Evolutionary conservation across 805 yeast genomes (phyloP).

Genomic region (Hanseniaspora singularis): DNA sequence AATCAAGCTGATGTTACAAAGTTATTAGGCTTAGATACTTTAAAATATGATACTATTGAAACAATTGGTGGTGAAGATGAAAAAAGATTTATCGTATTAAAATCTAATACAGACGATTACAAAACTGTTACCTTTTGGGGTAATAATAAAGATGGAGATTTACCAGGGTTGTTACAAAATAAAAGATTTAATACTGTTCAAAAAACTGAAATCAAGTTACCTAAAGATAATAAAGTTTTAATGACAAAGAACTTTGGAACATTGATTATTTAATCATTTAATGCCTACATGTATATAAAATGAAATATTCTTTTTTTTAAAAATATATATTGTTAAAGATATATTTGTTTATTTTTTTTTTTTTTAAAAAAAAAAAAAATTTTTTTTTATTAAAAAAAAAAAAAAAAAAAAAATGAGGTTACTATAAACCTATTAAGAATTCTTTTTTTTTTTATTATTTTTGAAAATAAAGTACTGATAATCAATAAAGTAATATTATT

Average conservation of each 20-base stretch:
- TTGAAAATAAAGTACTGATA: background rate
- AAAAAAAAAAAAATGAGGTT: too few species aligned
- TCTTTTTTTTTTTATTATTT: background rate
- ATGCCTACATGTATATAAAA: too few species aligned
- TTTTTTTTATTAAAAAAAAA: too few species aligned
- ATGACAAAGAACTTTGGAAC: conserved; percentile 8
- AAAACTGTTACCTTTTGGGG: conserved; percentile 60
- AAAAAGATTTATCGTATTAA: conserved; percentile 38
- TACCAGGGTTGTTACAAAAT: conserved; percentile 37
- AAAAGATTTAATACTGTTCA: conserved; percentile 33
- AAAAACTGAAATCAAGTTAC: conserved; percentile 1
- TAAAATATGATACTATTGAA: conserved; percentile 33
- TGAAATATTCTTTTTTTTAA: too few species aligned
- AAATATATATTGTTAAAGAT: too few species aligned
- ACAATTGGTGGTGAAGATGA: conserved; percentile 37
- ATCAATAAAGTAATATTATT: background rate
- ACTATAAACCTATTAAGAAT: too few species aligned
- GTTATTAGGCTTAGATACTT: conserved; percentile 8
- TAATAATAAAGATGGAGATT: conserved; percentile 38
- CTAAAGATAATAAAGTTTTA: background rate
- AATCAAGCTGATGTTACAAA: conserved; percentile 56
- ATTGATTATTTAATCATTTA: background rate
- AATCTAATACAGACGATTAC: conserved; percentile 46
- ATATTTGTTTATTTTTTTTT: too few species aligned
- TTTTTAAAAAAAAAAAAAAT: too few species aligned